These are phyloP conservation scores for Prototheca wickerhamii DNA, from an alignment of 163 green algal genomes.

Conservation along the genomic window DNA sequence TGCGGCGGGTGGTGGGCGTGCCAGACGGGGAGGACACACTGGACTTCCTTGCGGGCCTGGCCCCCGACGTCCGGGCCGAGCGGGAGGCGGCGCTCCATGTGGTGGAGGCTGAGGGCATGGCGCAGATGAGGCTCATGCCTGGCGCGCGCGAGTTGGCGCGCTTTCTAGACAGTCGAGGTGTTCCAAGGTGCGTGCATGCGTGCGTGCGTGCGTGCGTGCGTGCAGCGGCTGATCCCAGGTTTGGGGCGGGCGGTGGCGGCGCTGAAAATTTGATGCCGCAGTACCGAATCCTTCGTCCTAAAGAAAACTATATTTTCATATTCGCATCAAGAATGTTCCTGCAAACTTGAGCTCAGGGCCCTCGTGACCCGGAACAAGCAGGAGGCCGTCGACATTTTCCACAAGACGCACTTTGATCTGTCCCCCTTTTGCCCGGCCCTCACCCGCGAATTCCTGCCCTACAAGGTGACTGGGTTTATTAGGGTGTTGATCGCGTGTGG, in stretches of 20 bases:
- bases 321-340: too few species aligned
- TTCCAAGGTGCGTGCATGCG: slow-evolving; percentile 11
- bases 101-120: slow-evolving; percentile 53
- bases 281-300: too few species aligned
- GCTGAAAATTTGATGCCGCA: too few species aligned
- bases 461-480: slow-evolving; percentile 22
- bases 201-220: background rate
- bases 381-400: slow-evolving; percentile 19
- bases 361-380: slow-evolving; percentile 35
- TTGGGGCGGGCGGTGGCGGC: background rate
- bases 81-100: slow-evolving; percentile 41
- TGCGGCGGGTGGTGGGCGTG: slow-evolving; percentile 34
- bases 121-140: slow-evolving; percentile 38
- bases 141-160: slow-evolving; percentile 17
- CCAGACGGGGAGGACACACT: slow-evolving; percentile 35
- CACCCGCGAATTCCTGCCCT: slow-evolving; percentile 24
- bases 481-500: too few species aligned
- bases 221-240: background rate
- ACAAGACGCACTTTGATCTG: slow-evolving; percentile 18
- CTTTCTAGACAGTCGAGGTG: slow-evolving; percentile 11
- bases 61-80: slow-evolving; percentile 6
- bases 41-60: slow-evolving; percentile 27
- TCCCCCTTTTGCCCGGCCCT: slow-evolving; percentile 29
- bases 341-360: too few species aligned
- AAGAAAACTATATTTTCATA: too few species aligned